Evolutionary conservation across 495 filamentous ascomycete species (phyloP), one percentile per base, ranked within the genome.

Genomic region (Neohortaea acidophila): DNA sequence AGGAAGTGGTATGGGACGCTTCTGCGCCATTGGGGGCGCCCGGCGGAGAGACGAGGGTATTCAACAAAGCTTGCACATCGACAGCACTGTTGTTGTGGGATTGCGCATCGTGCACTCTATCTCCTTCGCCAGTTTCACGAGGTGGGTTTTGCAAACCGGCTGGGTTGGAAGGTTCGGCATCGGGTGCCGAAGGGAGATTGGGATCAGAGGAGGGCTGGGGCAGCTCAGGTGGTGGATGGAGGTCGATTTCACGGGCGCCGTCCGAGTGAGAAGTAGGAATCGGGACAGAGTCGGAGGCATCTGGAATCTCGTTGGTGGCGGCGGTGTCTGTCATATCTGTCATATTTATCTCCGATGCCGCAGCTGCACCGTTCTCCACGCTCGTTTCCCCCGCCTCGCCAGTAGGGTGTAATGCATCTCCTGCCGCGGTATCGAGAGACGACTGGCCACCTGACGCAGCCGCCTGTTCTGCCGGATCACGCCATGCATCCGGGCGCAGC

Each of bases 51-150:
- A 40, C 18, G 10, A 45, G 48, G 15, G 51, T 57, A 40, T 59
- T 53, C 39, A 65, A 43, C n/a, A 65, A 32, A 19, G 61, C 49
- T 48, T 65, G 61, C 27, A 57, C 54, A 39, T 62, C 48, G 31
- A 61, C 52, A 36, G 49, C 45, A 31, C 44, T 42, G 21, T 32
- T 38, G 33, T 36, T 39, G 38, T 17, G 39, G 28, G 38, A 19
- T 32, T 27, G 32, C n/a, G 42, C 36, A 26, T 31, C 39, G 37
- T 36, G 43, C n/a, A n/a, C n/a, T n/a, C n/a, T n/a, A n/a, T n/a
- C n/a, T n/a, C n/a, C n/a, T 11, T 35, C 38, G 19, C 33, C 19
- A 28, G 40, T 11, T 9, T 33, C 17, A n/a, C n/a, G n/a, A n/a
- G n/a, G n/a, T n/a, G n/a, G n/a, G n/a, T n/a, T n/a, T 12, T 11